Evolutionary conservation across 306 rosid genomes (phyloP), one percentile per base, ranked within the genome.

Genomic region (Cucurbita moschata): DNA sequence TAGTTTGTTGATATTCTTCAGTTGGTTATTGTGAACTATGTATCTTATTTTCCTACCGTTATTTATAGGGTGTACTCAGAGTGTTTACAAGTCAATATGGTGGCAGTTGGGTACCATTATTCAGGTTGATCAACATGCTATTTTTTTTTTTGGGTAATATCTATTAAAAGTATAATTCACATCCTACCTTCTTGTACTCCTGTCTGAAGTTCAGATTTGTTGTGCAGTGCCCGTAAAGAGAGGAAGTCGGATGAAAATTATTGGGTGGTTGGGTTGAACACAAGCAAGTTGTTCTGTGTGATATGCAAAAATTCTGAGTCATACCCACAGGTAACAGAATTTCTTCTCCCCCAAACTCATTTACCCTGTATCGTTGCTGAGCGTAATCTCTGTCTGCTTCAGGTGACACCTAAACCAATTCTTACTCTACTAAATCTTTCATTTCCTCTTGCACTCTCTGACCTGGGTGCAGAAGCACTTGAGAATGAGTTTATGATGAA

Each of bases 51-150:
- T 62, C 73, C 26, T 38, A 59, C 40, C 58, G 15, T 71, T n/a
- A 72, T 65, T 56, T 73, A 70, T 77, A 93, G 97, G 96, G 99
- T 10, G 86, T 88, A 75, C 83, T 94, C 55, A 86, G 99, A 84
- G 86, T 86, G 77, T 91, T 85, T 82, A 82, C 91, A 26, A 84
- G 80, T 61, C 92, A 91, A 84, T 91, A 81, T 82, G 99, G 96
- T 39, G 97, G 99, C 75, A 89, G 88, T 82, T 91, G 99, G 97
- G 76, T 88, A 54, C 99, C 99, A 46, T 85, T 91, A 80, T 94
- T 94, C 88, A 94, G 97, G 99, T 94, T 83, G 70, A 50, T 80
- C 74, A 44, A 42, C 52, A 7, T 18, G 19, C 76, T 37, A 7
- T 9, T 55, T 55, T 9, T 1, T 39, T 49, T 42, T 43, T 39